phyloP scores from a whole-genome alignment of 352 stramenopile genomes.

The Lagenidium giganteum region DNA sequence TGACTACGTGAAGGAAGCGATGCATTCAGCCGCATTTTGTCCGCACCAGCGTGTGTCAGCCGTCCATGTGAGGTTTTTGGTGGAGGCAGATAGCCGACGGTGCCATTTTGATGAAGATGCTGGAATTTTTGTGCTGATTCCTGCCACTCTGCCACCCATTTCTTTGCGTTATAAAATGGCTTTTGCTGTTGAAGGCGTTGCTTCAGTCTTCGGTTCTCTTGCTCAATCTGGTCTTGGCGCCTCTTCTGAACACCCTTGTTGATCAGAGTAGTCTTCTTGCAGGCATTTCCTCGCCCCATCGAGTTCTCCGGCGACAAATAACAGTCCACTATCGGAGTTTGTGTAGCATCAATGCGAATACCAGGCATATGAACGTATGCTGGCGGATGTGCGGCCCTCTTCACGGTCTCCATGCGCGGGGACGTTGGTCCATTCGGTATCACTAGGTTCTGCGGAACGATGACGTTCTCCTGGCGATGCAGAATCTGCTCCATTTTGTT shows the following conservation, averaged over 20 bases:
- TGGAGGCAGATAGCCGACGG: slow-evolving; percentile 60
- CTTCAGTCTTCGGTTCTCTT: slow-evolving; percentile 62
- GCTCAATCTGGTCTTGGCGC: slow-evolving; percentile 42
- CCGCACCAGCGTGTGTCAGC: slow-evolving; percentile 12
- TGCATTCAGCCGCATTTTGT: slow-evolving; percentile 1
- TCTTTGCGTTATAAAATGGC: slow-evolving; percentile 61
- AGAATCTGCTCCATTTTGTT: slow-evolving; percentile 73
- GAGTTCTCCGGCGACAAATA: slow-evolving; percentile 63
- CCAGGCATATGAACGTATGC: slow-evolving; percentile 62
- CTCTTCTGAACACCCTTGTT: slow-evolving; percentile 51
- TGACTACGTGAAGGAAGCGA: too few relatives aligned
- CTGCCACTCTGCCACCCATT: slow-evolving; percentile 75
- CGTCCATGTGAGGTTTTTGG: slow-evolving; percentile 6
- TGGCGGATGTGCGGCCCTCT: slow-evolving; percentile 21
- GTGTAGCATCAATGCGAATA: slow-evolving; percentile 55
- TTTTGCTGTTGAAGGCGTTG: slow-evolving; percentile 50
- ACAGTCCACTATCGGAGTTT: slow-evolving; percentile 72
- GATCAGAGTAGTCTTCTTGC: slow-evolving; percentile 58
- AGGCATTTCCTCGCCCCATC: slow-evolving; percentile 55
- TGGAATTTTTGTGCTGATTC: slow-evolving; percentile 44
- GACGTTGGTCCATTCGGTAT: neutral
- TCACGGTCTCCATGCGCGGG: neutral
- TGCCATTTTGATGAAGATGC: slow-evolving; percentile 62
- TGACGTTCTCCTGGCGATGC: slow-evolving; percentile 52
- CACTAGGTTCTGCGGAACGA: slow-evolving; percentile 14